These are phyloP conservation scores for Mycena kentingensis DNA, from an alignment of 768 basidiomycete species.

Conservation along the genomic window DNA sequence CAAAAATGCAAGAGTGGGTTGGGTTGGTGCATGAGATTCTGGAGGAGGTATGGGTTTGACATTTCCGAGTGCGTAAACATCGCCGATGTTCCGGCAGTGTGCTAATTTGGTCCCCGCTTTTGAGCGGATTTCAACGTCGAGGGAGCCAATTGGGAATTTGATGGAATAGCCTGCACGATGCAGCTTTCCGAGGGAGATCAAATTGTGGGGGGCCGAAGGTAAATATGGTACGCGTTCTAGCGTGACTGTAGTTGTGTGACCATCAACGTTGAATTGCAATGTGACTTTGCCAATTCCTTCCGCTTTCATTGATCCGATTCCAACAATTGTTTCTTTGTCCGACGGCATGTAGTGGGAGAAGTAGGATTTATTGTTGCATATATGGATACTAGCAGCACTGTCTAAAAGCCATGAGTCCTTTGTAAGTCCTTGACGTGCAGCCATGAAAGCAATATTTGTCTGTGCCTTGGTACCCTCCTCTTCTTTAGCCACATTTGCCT, in stretches of 20 bases:
- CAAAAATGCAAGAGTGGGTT: slow-evolving; percentile 2
- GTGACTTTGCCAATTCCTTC: slow-evolving; percentile 1
- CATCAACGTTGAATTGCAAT: slow-evolving; percentile 3
- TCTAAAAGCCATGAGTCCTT: slow-evolving; percentile 6
- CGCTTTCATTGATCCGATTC: background rate
- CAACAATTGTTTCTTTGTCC: background rate
- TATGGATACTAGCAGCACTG: slow-evolving; percentile 4
- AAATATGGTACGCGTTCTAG: background rate
- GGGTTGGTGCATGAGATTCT: background rate
- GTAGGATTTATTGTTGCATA: background rate
- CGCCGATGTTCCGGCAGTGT: background rate
- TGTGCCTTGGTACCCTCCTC: background rate
- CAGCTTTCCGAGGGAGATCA: background rate
- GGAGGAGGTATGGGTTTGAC: background rate
- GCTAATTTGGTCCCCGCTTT: too few relatives aligned
- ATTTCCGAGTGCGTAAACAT: background rate
- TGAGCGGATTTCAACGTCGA: too few relatives aligned
- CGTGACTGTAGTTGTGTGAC: background rate
- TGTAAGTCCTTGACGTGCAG: background rate
- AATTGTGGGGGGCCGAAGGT: background rate
- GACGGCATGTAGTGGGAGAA: slow-evolving; percentile 1
- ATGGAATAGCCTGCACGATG: background rate
- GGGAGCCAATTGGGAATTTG: background rate
- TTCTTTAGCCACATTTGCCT: background rate
- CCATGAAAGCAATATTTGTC: background rate